Base-by-base conservation (phyloP, 345 rosid genomes). In the Boechera divaricarpa region DNA sequence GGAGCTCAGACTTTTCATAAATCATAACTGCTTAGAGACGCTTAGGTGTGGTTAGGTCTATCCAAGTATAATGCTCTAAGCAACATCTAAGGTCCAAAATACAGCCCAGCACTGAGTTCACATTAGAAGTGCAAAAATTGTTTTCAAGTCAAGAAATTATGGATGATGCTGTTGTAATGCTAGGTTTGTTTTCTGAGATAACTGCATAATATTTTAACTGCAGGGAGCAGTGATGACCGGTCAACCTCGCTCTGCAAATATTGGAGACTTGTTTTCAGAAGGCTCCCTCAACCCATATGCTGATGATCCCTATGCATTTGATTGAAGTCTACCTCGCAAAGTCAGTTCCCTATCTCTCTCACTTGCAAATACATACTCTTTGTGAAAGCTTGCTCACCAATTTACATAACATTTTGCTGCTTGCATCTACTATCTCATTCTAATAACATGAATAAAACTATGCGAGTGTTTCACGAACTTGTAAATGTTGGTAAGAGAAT, bases 261-360 rank as follows among this genome's bases (percentile, higher is more conserved):
- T 61, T 57, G 62, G 62, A 32, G 62, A 57, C 21, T 31, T 57
- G 62, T 57, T 57, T 31, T 57, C 62, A 6, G 62, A 57, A 57
- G 62, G 39, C 21, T 57, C 62, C 10, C 62, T 57, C 54, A 92
- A 94, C 79, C 97, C 97, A 39, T 92, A 94, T 70, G 91, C 90
- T 10, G 91, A 94, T 78, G 97, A 94, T 84, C 98, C 98, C 8
- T 94, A 92, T 59, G 95, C 97, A 66, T 94, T 92, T 86, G 95
- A 84, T 63, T 92, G 83, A 83, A 81, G 45, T 60, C 31, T 38
- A 36, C 65, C 31, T 1, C 47, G 0, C n/a, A 45, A 47, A 16
- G 41, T 47, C 69, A 64, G 54, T 7, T 63, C 68, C 53, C 1
- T 44, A 42, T 63, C 55, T 64, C 41, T 47, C 41, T 45, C 41